phyloP scores from a whole-genome alignment of 2,329 filamentous ascomycete species.

The Delphinella strobiligena region DNA sequence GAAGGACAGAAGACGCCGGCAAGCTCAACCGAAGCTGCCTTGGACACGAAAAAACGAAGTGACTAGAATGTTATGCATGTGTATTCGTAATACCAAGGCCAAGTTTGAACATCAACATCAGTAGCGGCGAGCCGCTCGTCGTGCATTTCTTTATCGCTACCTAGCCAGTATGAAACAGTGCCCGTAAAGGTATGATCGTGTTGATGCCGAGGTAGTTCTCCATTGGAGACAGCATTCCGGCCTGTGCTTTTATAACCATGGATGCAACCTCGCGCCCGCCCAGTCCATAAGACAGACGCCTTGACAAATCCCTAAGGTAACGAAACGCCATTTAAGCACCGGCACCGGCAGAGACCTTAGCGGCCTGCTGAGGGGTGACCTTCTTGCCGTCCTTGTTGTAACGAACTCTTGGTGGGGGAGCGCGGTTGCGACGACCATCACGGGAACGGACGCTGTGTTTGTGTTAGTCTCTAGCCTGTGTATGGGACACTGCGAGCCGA shows the following conservation, averaged over 20 bases:
- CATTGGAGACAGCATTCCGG: conserved; percentile 6
- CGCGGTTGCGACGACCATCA: conserved; percentile 96
- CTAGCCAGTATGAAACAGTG: conserved; percentile 9
- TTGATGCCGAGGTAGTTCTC: conserved; percentile 5
- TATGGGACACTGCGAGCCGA: too few species aligned
- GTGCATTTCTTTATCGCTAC: conserved; percentile 8
- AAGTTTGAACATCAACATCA: conserved; percentile 5
- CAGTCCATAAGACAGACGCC: conserved; percentile 11
- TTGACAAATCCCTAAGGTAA: conserved; percentile 9
- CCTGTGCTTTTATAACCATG: conserved; percentile 8
- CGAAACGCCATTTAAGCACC: conserved; percentile 13
- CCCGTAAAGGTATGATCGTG: conserved; percentile 8
- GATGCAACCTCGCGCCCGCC: conserved; percentile 8
- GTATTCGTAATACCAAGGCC: neutral
- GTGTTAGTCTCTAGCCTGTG: too few species aligned
- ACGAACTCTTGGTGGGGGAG: conserved; percentile 88
- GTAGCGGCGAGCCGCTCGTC: conserved; percentile 7
- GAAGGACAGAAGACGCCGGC: conserved; percentile 16
- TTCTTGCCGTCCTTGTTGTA: conserved; percentile 99
- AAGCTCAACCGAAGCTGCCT: conserved; percentile 14
- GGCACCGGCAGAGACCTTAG: conserved; percentile 44
- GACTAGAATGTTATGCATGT: conserved; percentile 21
- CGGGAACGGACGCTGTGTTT: conserved; percentile 78
- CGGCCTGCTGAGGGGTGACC: conserved; percentile 74
- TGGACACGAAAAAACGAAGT: conserved; percentile 28